Evolutionary conservation across 768 basidiomycete species (phyloP).

Genomic region (Gymnopilus junonius): DNA sequence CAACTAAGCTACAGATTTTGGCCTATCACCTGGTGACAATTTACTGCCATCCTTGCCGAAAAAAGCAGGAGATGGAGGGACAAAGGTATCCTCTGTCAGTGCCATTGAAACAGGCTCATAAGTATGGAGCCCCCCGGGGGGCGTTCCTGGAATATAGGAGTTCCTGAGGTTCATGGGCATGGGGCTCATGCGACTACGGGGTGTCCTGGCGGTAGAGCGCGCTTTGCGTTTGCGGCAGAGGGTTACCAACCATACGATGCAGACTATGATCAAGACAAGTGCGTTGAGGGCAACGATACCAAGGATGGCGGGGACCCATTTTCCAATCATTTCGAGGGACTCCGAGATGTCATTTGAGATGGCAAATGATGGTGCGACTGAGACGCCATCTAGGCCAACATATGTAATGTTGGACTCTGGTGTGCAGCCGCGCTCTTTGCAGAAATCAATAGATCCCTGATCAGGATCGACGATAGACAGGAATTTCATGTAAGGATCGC

Average conservation of each 20-base stretch:
- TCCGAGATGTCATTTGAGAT: constrained; percentile 61
- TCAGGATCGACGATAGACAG: constrained; percentile 71
- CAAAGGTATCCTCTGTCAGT: constrained; percentile 59
- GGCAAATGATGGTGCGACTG: constrained; percentile 49
- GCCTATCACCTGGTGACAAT: constrained; percentile 40
- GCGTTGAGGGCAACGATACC: constrained; percentile 81
- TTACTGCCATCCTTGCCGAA: constrained; percentile 35
- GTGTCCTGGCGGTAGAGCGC: constrained; percentile 28
- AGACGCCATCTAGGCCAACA: constrained; percentile 49
- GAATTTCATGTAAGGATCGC: constrained; percentile 78
- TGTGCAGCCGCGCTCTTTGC: constrained; percentile 64
- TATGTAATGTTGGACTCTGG: constrained; percentile 73
- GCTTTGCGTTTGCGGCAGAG: constrained; percentile 54
- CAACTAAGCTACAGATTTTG: constrained; percentile 46
- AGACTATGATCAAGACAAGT: constrained; percentile 62
- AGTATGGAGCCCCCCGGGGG: constrained; percentile 38
- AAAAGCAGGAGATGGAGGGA: constrained; percentile 64
- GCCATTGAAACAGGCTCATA: constrained; percentile 80
- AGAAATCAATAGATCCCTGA: constrained; percentile 74
- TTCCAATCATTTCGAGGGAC: constrained; percentile 65
- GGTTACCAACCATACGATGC: constrained; percentile 54
- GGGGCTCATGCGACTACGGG: constrained; percentile 37
- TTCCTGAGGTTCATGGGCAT: constrained; percentile 30
- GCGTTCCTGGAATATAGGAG: constrained; percentile 41
- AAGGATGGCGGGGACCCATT: constrained; percentile 74